Base-by-base conservation (phyloP, 495 filamentous ascomycete species). In the Daldinia loculata region DNA sequence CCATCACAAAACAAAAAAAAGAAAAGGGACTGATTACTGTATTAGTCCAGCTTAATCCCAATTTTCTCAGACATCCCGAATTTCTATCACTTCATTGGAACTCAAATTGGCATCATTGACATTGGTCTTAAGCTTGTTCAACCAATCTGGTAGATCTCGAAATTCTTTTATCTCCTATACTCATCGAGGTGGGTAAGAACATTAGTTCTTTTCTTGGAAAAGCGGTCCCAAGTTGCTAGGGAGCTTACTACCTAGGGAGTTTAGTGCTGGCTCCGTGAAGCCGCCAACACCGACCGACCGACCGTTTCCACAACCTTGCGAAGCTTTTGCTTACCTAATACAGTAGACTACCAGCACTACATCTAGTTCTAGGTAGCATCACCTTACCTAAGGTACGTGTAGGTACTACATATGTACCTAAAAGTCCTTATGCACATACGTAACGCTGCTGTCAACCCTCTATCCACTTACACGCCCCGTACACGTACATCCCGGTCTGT, bases 361-460 rank as follows among this genome's bases (percentile, higher is more conserved):
- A 19, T n/a, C 6, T 19, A 39, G 36, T 29, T 3, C 26, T 3
- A 0, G 4, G 41, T 19, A 17, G 26, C 8, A 19, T 8, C 29
- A 56, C 50, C 17, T 52, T 15, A 56, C 50, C 17, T 52, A 6
- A 27, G 24, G 26, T 34, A 32, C 6, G n/a, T 29, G 5, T 30
- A 34, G 14, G 30, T 56, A 32, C n/a, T 22, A 17, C 17, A 32
- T 56, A 36, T 36, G 34, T 36, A 24, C 43, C 43, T 48, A 24
- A 48, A 48, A 48, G 43, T 48, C 43, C 43, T 48, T 48, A 48
- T 48, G 43, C 43, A 48, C 27, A 32, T 56, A 56, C 53, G 61
- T 68, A 72, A 72, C 70, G 56, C 70, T 48, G 61, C 70, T 72
- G 60, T 68, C 65, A 57, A 72, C 64, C 30, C 38, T 41, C 19